Conservation (phyloP, 371 early-diverging fungal genomes). For the Mortierella sp. region DNA sequence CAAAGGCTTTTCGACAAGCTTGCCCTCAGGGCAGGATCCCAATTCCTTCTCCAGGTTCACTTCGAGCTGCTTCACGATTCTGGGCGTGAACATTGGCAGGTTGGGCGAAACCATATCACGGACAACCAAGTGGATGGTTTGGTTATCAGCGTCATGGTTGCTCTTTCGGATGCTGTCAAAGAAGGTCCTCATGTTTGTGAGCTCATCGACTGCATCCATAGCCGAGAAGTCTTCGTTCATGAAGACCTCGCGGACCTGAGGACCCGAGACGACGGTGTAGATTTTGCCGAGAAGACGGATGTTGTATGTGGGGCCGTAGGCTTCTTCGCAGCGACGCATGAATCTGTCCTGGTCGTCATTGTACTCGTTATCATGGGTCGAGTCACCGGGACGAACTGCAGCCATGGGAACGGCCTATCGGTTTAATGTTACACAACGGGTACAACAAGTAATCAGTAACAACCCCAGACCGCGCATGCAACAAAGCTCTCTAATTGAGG, state of each 20-base stretch:
- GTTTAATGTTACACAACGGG: too few relatives aligned
- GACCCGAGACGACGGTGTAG: slow-evolving; percentile 13
- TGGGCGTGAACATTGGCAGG: slow-evolving; percentile 6
- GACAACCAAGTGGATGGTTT: slow-evolving; percentile 1
- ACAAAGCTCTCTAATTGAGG: too few relatives aligned
- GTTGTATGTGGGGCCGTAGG: slow-evolving; percentile 13
- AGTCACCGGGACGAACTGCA: slow-evolving; percentile 13
- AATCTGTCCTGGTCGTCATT: slow-evolving; percentile 20
- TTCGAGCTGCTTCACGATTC: slow-evolving; percentile 8
- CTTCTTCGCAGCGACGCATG: slow-evolving; percentile 5
- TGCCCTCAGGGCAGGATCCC: not conserved
- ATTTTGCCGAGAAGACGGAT: slow-evolving; percentile 3
- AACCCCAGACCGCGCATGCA: too few relatives aligned
- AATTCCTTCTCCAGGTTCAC: not conserved
- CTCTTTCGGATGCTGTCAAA: slow-evolving; percentile 15
- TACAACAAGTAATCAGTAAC: too few relatives aligned
- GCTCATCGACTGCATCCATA: slow-evolving; percentile 8
- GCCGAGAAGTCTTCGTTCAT: slow-evolving; percentile 8
- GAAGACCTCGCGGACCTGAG: slow-evolving; percentile 18
- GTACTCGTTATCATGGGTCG: slow-evolving; percentile 26
- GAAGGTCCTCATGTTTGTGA: slow-evolving; percentile 12
- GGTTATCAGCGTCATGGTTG: slow-evolving; percentile 5
- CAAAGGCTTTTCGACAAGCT: not conserved
- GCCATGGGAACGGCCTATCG: slow-evolving; percentile 10
- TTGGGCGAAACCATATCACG: slow-evolving; percentile 14